phyloP scores from a whole-genome alignment of 495 filamentous ascomycete genomes.

The Trichoderma gamsii region DNA sequence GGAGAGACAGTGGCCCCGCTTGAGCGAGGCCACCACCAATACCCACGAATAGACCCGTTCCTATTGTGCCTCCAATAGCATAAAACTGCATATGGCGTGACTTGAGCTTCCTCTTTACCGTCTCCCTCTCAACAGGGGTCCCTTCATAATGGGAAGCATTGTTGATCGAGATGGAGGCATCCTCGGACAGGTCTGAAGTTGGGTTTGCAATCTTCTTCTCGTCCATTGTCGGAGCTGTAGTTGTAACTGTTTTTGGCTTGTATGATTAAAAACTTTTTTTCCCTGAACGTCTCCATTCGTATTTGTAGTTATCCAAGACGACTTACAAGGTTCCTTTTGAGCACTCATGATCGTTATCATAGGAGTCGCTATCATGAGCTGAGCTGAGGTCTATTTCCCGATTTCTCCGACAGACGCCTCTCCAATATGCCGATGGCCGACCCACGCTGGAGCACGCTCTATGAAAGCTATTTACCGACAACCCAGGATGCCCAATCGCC shows the following conservation, averaged over 20 bases:
- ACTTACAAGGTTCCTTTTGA: conserved; percentile 5
- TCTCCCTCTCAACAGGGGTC: background rate
- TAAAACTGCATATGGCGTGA: conserved; percentile 56
- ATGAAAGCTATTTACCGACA: background rate
- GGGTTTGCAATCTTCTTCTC: conserved; percentile 1
- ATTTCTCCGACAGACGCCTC: background rate
- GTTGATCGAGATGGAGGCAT: background rate
- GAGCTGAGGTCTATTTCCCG: background rate
- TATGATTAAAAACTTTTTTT: background rate
- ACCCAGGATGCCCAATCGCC: background rate
- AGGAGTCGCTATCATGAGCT: conserved; percentile 1
- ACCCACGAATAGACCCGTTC: conserved; percentile 70
- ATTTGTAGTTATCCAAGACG: background rate
- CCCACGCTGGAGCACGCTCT: background rate
- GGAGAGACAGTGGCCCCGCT: conserved; percentile 58
- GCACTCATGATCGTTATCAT: background rate
- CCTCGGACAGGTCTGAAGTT: background rate
- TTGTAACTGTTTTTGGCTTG: background rate
- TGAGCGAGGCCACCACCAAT: conserved; percentile 56
- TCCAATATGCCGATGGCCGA: background rate
- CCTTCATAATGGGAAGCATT: background rate
- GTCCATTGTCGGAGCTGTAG: background rate
- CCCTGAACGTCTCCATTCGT: background rate
- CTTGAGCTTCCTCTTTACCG: conserved; percentile 19
- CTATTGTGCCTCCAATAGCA: conserved; percentile 64